Evolutionary conservation across 2,329 filamentous ascomycete species (phyloP).

Genomic region (Aspergillus sp.): DNA sequence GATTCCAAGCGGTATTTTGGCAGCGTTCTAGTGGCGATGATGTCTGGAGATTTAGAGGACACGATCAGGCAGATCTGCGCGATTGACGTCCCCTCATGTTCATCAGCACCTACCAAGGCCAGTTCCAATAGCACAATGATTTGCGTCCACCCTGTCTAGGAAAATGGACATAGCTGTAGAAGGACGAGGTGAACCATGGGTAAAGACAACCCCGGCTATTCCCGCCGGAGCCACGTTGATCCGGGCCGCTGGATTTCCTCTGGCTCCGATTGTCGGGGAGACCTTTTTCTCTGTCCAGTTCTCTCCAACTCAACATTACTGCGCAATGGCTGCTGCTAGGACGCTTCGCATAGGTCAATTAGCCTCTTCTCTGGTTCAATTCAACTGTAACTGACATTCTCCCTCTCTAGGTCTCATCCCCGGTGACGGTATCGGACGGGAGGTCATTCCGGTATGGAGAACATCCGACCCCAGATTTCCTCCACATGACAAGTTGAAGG

Average conservation of each 20-base stretch:
- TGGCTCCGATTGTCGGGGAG: conserved; percentile 29
- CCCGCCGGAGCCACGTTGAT: background rate
- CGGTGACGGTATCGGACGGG: conserved; percentile 95
- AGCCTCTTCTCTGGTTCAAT: background rate
- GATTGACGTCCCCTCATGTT: too few species aligned
- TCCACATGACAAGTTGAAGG: background rate
- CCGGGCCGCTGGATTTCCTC: conserved; percentile 4
- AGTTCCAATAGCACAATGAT: too few species aligned
- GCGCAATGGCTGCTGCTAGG: conserved; percentile 52
- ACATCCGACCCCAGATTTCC: conserved; percentile 5
- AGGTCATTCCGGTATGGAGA: conserved; percentile 77
- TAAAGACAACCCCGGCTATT: background rate
- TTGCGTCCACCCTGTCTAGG: too few species aligned
- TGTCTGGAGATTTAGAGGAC: too few species aligned
- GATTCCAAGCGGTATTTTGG: too few species aligned
- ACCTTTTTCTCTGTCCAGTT: conserved; percentile 9
- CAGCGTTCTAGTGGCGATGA: too few species aligned
- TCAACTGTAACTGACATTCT: conserved; percentile 12
- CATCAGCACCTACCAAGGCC: too few species aligned
- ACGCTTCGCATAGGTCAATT: conserved; percentile 65
- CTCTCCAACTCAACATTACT: conserved; percentile 7
- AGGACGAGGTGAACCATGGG: background rate
- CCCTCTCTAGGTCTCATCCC: conserved; percentile 75
- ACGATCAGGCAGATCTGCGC: too few species aligned
- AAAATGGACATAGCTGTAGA: background rate